A percentile compares a stretch with the other conserved stretches of the same genome.
phyloP scores from a whole-genome alignment of 164 flowering plant species.

The Vitis riparia region DNA sequence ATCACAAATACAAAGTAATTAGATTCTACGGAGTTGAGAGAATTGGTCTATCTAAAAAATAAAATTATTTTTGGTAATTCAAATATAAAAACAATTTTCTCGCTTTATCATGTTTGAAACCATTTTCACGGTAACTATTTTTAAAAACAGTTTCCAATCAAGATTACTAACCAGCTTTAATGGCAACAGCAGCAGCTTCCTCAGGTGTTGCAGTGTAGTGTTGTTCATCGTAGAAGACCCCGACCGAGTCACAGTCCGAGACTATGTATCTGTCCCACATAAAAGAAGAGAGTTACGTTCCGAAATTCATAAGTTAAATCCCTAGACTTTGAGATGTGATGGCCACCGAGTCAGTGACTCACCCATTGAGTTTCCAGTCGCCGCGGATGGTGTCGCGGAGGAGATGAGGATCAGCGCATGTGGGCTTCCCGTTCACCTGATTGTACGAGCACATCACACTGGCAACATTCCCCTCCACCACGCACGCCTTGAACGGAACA shows the following conservation, averaged over 20 bases:
- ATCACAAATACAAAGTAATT: too few species aligned
- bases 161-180: constrained; percentile 45
- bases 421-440: constrained; percentile 72
- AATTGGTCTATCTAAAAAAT: too few species aligned
- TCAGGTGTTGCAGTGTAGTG: constrained; percentile 61
- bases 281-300: background rate
- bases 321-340: background rate
- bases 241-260: constrained; percentile 69
- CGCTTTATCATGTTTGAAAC: too few species aligned
- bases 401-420: constrained; percentile 64
- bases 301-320: too few species aligned
- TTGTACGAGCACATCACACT: constrained; percentile 85
- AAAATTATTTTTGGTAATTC: too few species aligned
- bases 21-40: too few species aligned
- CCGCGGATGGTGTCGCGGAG: constrained; percentile 59
- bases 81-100: too few species aligned
- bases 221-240: constrained; percentile 43
- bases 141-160: background rate
- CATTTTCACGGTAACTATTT: too few species aligned
- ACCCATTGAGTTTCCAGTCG: constrained; percentile 69
- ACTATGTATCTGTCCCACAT: constrained; percentile 51
- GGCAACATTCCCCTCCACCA: constrained; percentile 57
- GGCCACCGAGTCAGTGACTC: background rate
- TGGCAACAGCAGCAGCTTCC: constrained; percentile 56
- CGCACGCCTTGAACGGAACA: constrained; percentile 67